A percentile compares a stretch with the other conserved stretches of the same genome.
Conservation (phyloP, 805 yeast genomes). For the Cyberlindnera maritima region DNA sequence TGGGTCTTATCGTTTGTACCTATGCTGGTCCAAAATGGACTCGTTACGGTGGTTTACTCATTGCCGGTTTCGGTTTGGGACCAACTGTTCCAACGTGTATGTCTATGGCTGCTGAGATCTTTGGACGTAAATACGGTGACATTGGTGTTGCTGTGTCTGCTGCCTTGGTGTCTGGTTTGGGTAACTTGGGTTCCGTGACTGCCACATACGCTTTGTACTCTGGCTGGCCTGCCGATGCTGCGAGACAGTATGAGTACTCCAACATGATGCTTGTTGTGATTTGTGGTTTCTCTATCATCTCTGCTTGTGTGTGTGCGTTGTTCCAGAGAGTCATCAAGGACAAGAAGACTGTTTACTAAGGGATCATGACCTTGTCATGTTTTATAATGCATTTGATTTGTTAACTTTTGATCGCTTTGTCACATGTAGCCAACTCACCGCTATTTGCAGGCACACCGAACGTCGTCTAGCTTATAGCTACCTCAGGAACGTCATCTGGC, state of each 20-base stretch:
- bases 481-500: no score
- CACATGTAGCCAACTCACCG: no score
- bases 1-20: conserved; percentile 74
- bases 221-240: conserved; percentile 82
- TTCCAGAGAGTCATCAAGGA: conserved; percentile 19
- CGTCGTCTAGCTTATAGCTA: no score
- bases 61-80: conserved; percentile 85
- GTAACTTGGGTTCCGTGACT: conserved; percentile 81
- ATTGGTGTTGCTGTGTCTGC: conserved; percentile 81
- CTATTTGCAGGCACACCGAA: no score
- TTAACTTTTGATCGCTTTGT: no score
- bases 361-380: not conserved
- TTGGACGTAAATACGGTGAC: conserved; percentile 70
- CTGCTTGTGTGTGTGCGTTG: conserved; percentile 32
- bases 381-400: not conserved
- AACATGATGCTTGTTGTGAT: conserved; percentile 84
- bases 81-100: conserved; percentile 88
- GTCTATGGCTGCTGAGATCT: conserved; percentile 80
- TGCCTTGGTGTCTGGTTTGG: conserved; percentile 82
- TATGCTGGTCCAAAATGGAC: conserved; percentile 74
- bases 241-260: conserved; percentile 59
- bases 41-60: conserved; percentile 73
- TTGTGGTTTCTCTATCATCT: conserved; percentile 67
- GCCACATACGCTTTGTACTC: conserved; percentile 82
- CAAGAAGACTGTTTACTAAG: conserved; percentile 11